A percentile compares a stretch with the other conserved stretches of the same genome.
phyloP scores from a whole-genome alignment of 2,329 filamentous ascomycete species.

The Coniochaeta sp. region DNA sequence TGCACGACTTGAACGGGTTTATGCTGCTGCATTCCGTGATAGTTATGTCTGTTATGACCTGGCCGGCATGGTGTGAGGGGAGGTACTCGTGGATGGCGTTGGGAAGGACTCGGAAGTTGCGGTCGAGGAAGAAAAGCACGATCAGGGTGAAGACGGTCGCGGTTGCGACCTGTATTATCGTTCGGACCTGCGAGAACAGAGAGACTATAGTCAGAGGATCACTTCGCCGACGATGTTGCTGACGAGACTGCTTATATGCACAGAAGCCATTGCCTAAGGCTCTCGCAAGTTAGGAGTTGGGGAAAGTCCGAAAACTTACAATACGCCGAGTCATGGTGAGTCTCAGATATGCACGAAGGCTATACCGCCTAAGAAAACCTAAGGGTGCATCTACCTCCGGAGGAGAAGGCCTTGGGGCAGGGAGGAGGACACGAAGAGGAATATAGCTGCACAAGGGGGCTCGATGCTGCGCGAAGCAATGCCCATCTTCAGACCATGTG shows the following conservation, averaged over 20 bases:
- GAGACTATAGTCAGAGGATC: not conserved
- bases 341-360: not conserved
- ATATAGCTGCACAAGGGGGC: not conserved
- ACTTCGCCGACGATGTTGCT: not conserved
- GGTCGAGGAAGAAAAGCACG: conserved; percentile 76
- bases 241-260: not conserved
- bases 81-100: conserved; percentile 80
- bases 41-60: conserved; percentile 79
- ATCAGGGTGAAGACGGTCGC: conserved; percentile 60
- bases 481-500: not conserved
- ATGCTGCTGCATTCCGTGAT: conserved; percentile 68
- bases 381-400: not conserved
- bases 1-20: conserved; percentile 69
- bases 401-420: not conserved
- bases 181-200: conserved; percentile 42
- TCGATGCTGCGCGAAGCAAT: not conserved
- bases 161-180: conserved; percentile 66
- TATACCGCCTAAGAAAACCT: not conserved
- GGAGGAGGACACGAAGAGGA: not conserved
- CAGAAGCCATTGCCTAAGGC: not conserved
- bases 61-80: conserved; percentile 75
- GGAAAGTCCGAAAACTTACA: conserved; percentile 3
- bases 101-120: conserved; percentile 79
- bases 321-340: conserved; percentile 9
- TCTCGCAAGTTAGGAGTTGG: not conserved